Base-by-base conservation (phyloP, 345 rosid species). In the Sisymbrium irio region DNA sequence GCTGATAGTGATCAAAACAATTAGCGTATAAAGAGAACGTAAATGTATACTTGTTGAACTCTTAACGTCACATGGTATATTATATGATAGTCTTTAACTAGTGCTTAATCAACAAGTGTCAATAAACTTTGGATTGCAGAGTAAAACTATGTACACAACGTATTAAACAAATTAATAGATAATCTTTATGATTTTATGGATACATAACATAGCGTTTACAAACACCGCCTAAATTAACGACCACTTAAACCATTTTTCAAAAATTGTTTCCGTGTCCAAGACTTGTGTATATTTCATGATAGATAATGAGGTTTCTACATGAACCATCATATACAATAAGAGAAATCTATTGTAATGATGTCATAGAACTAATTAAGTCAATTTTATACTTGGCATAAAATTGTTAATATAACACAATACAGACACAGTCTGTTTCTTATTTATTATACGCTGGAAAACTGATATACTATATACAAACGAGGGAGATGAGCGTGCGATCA, bases 11-110 rank as follows among this genome's bases (percentile, higher is more conserved):
- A 49, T 65, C 60, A 45, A 8, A 61, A 22, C 41, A 56, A 20
- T 9, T 45, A 55, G 15, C 7, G 14, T 35, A 56, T 42, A 73
- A 33, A 54, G 13, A 54, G 19, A 22, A 22, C 37, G 27, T 18
- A 54, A 73, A 32, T 73, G 64, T 25, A 45, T 45, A 36, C 45
- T 64, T 57, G 65, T 56, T 65, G 65, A 65, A 74, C 39, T 36
- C 72, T 50, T 40, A 56, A 36, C 50, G 65, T 73, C 71, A 56
- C 59, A 46, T 35, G 65, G 33, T 61, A 42, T 64, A 19, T 41
- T 7, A 40, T 55, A 42, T 36, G 30, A 27, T 50, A 39, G 27
- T 62, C 53, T 51, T 19, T 5, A 58, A 15, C 8, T n/a, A 13
- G 19, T 44, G 30, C 11, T 11, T 54, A n/a, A 42, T 73, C 19